Conservation (phyloP, 2,329 filamentous ascomycete genomes). For the Cladosporium oxysporum region DNA sequence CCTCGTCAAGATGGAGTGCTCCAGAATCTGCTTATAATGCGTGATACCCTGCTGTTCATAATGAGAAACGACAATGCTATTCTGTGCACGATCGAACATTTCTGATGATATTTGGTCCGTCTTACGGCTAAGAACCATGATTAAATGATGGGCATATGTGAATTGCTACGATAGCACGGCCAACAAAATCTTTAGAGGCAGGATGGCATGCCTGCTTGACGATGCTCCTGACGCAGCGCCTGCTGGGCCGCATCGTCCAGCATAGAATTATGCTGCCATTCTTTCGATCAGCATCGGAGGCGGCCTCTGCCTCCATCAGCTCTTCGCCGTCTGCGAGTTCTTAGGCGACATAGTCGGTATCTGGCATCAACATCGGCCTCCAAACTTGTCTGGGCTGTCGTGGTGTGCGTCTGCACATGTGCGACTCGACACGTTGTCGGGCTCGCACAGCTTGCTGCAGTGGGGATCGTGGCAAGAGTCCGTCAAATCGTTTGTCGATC, state of each 20-base stretch:
- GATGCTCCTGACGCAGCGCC: too few relatives aligned
- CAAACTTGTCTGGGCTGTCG: background rate
- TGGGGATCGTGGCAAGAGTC: background rate
- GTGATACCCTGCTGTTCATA: slow-evolving; percentile 14
- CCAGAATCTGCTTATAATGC: slow-evolving; percentile 4
- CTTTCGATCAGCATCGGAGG: background rate
- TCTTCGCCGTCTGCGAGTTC: background rate
- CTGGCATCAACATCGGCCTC: background rate
- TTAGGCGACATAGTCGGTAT: background rate
- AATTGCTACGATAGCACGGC: background rate
- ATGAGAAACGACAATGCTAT: background rate
- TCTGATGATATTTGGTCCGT: background rate
- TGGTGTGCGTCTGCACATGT: background rate
- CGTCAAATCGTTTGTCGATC: background rate
- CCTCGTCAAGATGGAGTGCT: too few relatives aligned
- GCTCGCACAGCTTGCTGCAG: background rate
- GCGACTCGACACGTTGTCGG: background rate
- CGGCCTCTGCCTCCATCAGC: too few relatives aligned
- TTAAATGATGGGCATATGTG: background rate
- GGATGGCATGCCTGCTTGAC: background rate
- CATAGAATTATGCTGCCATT: background rate
- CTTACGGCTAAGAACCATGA: background rate
- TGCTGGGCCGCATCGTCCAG: background rate
- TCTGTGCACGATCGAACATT: background rate
- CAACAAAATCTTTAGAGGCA: background rate